Base-by-base conservation (phyloP, 306 rosid species). In the Casuarina cunninghamiana region DNA sequence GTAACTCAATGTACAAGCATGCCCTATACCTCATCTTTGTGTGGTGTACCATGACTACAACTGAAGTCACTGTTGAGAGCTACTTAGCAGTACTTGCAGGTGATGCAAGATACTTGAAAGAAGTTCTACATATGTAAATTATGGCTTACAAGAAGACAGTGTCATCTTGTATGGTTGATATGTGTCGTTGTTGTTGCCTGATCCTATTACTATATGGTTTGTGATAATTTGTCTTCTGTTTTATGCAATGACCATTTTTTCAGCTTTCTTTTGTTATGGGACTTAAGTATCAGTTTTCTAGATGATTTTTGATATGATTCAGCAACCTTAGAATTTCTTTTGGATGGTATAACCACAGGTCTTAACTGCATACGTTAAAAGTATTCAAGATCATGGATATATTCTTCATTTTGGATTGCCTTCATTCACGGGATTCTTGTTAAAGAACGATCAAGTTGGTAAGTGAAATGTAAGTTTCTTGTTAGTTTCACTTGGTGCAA, bases 331-430 rank as follows among this genome's bases (percentile, higher is more conserved):
- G n/a, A 44, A 50, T 67, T 75, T 78, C 39, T 26, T 66, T 50
- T 39, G 45, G 54, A 4, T 37, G n/a, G 6, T 17, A 16, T 77
- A 45, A 72, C 75, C 87, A 66, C 92, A 95, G 97, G 94, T 95
- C 74, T 85, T 93, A 71, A 71, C 88, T 69, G 92, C 97, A 72
- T 95, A 93, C 76, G 90, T 95, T 66, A 95, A 91, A 84, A 95
- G 99, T 83, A 82, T 93, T 63, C 97, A 95, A 86, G 99, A 95
- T 75, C 97, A 95, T 85, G 99, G 99, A 66, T 95, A 85, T 85
- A 91, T 93, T 86, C 99, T 95, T 88, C 92, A 93, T 88, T 95
- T 91, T 91, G 99, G 99, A 69, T 71, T 85, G 77, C 51, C 96
- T 75, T 91, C 91, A 68, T 95, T 95, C 83, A 84, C 69, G 54